Evolutionary conservation across 2,329 filamentous ascomycete species (phyloP).

Genomic region (Neophaeococcomyces mojaviensis): DNA sequence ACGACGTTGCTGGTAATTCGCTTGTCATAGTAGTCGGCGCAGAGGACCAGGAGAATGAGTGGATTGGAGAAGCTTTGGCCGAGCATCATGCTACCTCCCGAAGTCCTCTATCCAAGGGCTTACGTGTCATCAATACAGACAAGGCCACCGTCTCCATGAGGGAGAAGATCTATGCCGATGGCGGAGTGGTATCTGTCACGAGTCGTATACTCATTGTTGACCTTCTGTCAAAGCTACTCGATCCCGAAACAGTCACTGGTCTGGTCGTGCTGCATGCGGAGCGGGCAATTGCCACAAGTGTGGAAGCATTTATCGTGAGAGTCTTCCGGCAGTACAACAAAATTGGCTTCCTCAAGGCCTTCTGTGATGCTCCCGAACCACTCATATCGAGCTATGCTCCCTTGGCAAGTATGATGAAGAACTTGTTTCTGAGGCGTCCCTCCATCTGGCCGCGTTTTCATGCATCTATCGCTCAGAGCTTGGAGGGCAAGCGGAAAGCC

Average conservation of each 20-base stretch:
- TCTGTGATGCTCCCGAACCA: constrained; percentile 86
- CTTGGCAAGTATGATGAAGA: constrained; percentile 82
- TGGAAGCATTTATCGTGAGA: constrained; percentile 90
- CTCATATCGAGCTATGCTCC: constrained; percentile 85
- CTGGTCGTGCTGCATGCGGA: constrained; percentile 85
- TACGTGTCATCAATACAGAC: constrained; percentile 92
- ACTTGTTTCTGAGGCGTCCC: constrained; percentile 79
- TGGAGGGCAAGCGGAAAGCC: constrained; percentile 86
- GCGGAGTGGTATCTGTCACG: constrained; percentile 92
- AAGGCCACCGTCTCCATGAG: constrained; percentile 76
- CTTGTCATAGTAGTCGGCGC: constrained; percentile 82
- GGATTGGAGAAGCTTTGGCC: constrained; percentile 91
- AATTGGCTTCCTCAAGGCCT: constrained; percentile 86
- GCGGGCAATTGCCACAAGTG: constrained; percentile 69
- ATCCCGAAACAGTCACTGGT: constrained; percentile 78
- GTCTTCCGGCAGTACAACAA: constrained; percentile 95
- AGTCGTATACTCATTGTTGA: constrained; percentile 93
- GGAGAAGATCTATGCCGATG: constrained; percentile 83
- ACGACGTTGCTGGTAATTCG: constrained; percentile 92
- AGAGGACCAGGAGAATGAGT: constrained; percentile 87
- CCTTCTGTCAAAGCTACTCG: constrained; percentile 70
- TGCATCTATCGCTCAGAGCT: constrained; percentile 74
- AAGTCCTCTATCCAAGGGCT: constrained; percentile 69
- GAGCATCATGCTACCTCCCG: constrained; percentile 90
- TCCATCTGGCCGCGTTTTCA: constrained; percentile 93